Percentiles rank a stretch among this genome's conserved stretches.
Conservation (phyloP, 78 protist genomes). For the Dictyostelium intermedium region DNA sequence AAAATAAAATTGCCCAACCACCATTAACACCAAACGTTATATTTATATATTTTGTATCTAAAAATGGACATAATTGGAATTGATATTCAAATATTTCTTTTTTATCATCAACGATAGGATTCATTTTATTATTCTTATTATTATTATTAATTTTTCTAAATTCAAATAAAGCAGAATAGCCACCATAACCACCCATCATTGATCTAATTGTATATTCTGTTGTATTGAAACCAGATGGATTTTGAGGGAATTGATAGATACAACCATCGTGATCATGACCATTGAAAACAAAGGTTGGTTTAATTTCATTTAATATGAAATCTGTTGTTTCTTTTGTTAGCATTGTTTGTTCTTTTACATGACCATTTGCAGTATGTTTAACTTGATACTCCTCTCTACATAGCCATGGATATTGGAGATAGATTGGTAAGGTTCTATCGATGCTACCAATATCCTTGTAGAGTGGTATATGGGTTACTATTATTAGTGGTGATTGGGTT, state of each 20-base stretch:
- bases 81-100: conserved; percentile 13
- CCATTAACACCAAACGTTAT: conserved; percentile 51
- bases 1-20: background rate
- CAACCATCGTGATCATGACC: conserved; percentile 85
- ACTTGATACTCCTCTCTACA: background rate
- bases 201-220: conserved; percentile 77
- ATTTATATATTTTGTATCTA: conserved; percentile 52
- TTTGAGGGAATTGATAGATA: conserved; percentile 33
- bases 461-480: conserved; percentile 69
- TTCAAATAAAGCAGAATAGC: conserved; percentile 69
- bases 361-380: conserved; percentile 8
- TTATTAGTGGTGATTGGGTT: conserved; percentile 36
- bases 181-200: conserved; percentile 81
- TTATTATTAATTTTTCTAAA: conserved; percentile 2
- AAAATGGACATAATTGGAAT: conserved; percentile 49
- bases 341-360: conserved; percentile 54
- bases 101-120: background rate
- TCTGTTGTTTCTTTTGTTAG: conserved; percentile 57
- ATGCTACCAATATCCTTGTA: conserved; percentile 6
- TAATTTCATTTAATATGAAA: conserved; percentile 58
- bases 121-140: background rate
- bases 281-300: conserved; percentile 64
- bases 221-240: background rate
- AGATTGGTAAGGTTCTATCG: background rate
- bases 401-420: background rate